Percentiles rank a stretch among this genome's conserved stretches.
Conservation (phyloP, 1,284 basidiomycete genomes). For the Cutaneotrichosporon cutaneum region DNA sequence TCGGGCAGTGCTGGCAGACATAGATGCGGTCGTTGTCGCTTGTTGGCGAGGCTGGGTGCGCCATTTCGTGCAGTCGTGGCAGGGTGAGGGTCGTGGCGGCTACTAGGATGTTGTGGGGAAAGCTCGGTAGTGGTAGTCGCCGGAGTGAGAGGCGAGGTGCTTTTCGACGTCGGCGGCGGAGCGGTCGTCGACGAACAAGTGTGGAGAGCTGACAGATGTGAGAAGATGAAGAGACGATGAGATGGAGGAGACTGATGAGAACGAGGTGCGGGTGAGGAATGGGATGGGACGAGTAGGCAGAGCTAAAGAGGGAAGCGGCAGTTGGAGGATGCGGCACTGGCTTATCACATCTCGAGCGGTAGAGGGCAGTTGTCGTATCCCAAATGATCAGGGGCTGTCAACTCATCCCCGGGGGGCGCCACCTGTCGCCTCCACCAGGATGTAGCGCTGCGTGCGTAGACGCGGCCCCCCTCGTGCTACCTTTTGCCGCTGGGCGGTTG, state of each 20-base stretch:
- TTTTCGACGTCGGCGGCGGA: neutral
- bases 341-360: neutral
- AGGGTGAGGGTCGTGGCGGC: neutral
- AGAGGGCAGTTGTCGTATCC: neutral
- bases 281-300: neutral
- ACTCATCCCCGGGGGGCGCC: neutral
- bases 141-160: neutral
- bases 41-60: neutral
- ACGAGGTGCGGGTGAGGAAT: neutral
- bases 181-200: neutral
- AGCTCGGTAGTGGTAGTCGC: neutral
- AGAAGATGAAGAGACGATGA: neutral
- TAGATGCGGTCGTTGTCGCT: slow-evolving; percentile 14
- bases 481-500: neutral
- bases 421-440: neutral
- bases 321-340: neutral
- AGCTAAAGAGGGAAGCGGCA: neutral
- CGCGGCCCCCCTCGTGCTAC: neutral
- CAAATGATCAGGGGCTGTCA: neutral
- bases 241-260: neutral
- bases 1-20: slow-evolving; percentile 24
- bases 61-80: neutral
- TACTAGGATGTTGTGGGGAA: neutral
- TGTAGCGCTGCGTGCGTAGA: neutral
- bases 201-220: neutral